Evolutionary conservation across 2,329 filamentous ascomycete species (phyloP).

Genomic region (Escovopsis sp.): DNA sequence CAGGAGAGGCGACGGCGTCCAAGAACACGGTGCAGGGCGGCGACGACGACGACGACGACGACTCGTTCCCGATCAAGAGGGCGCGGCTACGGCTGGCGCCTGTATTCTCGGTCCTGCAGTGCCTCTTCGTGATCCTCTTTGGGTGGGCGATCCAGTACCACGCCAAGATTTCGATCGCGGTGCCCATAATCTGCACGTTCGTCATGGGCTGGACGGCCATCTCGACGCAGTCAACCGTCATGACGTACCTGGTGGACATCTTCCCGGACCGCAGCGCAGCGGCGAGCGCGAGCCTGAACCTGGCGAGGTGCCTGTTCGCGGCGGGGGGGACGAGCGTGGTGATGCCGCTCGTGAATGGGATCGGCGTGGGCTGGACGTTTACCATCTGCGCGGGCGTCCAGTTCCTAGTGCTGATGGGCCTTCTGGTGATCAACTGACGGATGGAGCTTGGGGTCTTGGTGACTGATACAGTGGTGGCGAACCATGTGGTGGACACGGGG

Average conservation of each 20-base stretch:
- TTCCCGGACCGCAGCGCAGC: slow-evolving; percentile 37
- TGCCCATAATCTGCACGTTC: slow-evolving; percentile 31
- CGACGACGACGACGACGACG: slow-evolving; percentile 30
- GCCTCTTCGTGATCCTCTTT: slow-evolving; percentile 35
- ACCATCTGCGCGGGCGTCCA: slow-evolving; percentile 30
- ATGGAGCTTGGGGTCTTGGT: too few relatives aligned
- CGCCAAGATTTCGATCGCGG: slow-evolving; percentile 26
- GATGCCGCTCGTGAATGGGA: slow-evolving; percentile 32
- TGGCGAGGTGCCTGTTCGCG: slow-evolving; percentile 39
- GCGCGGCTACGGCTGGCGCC: slow-evolving; percentile 35
- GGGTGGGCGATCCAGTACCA: slow-evolving; percentile 38
- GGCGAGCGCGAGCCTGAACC: slow-evolving; percentile 40
- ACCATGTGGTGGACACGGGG: too few relatives aligned
- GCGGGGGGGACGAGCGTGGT: slow-evolving; percentile 37
- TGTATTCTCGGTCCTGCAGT: slow-evolving; percentile 33
- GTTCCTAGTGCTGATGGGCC: slow-evolving; percentile 24
- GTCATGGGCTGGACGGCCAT: slow-evolving; percentile 33
- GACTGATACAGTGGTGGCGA: too few relatives aligned
- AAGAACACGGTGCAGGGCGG: slow-evolving; percentile 21
- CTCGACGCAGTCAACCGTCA: slow-evolving; percentile 38
- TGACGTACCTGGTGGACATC: slow-evolving; percentile 40
- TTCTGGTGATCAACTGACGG: neutral
- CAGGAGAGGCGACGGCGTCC: too few relatives aligned
- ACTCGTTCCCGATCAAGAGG: slow-evolving; percentile 34
- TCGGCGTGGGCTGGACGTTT: slow-evolving; percentile 38